Evolutionary conservation across 306 rosid genomes (phyloP).

Genomic region (Castanea mollissima): DNA sequence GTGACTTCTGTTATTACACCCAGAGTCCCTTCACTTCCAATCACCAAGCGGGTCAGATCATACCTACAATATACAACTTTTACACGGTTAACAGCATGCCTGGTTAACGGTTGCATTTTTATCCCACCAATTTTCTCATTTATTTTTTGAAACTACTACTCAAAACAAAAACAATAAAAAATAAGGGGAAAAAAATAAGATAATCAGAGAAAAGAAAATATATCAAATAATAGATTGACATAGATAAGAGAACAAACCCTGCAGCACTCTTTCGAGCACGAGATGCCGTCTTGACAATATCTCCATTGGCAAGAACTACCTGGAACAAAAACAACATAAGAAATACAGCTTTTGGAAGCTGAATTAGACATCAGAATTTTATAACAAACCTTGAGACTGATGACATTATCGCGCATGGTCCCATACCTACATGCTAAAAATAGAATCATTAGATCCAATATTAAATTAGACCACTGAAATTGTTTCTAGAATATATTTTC

Average conservation of each 20-base stretch:
- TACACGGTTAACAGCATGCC: slow-evolving; percentile 6
- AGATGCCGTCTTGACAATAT: slow-evolving; percentile 86
- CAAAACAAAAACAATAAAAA: not conserved
- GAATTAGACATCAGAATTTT: slow-evolving; percentile 14
- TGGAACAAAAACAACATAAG: slow-evolving; percentile 39
- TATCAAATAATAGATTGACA: slow-evolving; percentile 16
- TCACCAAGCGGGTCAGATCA: slow-evolving; percentile 88
- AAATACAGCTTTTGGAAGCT: slow-evolving; percentile 22
- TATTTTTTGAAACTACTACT: not conserved
- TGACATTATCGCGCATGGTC: slow-evolving; percentile 98
- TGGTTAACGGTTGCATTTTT: not conserved
- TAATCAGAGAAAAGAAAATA: slow-evolving; percentile 12
- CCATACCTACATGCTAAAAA: slow-evolving; percentile 80
- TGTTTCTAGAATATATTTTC: not conserved
- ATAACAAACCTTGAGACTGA: slow-evolving; percentile 71
- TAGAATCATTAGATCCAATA: slow-evolving; percentile 34
- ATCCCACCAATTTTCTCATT: not conserved
- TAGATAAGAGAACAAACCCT: slow-evolving; percentile 51
- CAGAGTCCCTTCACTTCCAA: slow-evolving; percentile 99
- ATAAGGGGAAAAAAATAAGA: not conserved
- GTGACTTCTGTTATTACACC: slow-evolving; percentile 92
- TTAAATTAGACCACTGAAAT: slow-evolving; percentile 15
- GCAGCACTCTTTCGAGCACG: slow-evolving; percentile 98
- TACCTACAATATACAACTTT: slow-evolving; percentile 47
- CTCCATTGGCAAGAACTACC: slow-evolving; percentile 94